phyloP scores from a whole-genome alignment of 345 rosid species.

The Streptanthus diversifolius region DNA sequence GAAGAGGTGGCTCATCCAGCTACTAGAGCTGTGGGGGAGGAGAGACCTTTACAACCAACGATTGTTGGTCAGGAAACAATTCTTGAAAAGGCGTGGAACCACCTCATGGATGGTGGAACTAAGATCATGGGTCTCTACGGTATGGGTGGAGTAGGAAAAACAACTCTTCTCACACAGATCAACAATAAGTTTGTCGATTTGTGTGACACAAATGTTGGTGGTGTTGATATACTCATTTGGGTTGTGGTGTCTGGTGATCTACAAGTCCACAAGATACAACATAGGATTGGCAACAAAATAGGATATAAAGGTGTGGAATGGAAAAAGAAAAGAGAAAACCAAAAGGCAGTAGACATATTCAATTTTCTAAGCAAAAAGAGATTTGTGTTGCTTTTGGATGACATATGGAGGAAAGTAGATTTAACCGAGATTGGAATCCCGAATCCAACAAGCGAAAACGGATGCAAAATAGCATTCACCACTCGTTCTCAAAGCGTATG shows the following conservation, averaged over 20 bases:
- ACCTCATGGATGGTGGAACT: background rate
- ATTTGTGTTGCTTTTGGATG: slow-evolving; percentile 17
- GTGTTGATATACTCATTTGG: slow-evolving; percentile 13
- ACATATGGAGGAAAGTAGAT: slow-evolving; percentile 19
- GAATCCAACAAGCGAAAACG: background rate
- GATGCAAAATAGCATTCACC: slow-evolving; percentile 26
- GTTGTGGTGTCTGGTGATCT: slow-evolving; percentile 11
- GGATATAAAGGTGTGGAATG: background rate
- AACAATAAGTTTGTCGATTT: background rate
- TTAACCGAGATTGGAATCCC: slow-evolving; percentile 20
- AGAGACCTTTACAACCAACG: background rate
- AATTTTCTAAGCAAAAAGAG: background rate
- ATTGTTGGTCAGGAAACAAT: slow-evolving; percentile 10
- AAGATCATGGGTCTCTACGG: slow-evolving; percentile 27
- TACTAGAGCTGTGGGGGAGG: background rate
- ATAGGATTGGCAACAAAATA: background rate
- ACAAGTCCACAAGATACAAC: slow-evolving; percentile 10
- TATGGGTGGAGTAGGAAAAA: slow-evolving; percentile 32
- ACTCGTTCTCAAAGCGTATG: slow-evolving; percentile 26
- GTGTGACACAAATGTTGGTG: background rate
- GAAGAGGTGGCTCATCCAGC: background rate
- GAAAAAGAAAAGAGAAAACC: background rate
- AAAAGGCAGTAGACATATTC: background rate
- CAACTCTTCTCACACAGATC: slow-evolving; percentile 28
- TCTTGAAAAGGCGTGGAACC: slow-evolving; percentile 7